Evolutionary conservation across 495 filamentous ascomycete genomes (phyloP).

Genomic region (Astrocystis sublimbata): DNA sequence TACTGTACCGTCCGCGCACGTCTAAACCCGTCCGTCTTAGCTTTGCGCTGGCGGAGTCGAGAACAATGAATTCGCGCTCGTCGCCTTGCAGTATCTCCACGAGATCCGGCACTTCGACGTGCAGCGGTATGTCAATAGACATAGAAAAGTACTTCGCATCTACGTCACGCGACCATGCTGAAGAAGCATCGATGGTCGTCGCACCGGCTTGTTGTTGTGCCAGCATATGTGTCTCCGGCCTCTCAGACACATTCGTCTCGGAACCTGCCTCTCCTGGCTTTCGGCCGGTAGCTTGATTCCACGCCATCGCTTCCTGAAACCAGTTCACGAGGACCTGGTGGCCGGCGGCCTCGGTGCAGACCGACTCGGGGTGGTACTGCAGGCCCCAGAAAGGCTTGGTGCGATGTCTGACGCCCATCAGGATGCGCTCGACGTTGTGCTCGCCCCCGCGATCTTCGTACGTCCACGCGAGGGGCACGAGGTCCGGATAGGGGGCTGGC

Average conservation of each 20-base stretch:
- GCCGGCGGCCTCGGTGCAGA: slow-evolving; percentile 76
- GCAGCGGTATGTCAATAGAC: slow-evolving; percentile 36
- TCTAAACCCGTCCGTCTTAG: slow-evolving; percentile 37
- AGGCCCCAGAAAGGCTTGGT: slow-evolving; percentile 83
- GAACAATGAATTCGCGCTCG: slow-evolving; percentile 48
- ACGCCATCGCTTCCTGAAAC: slow-evolving; percentile 62
- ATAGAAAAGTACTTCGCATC: slow-evolving; percentile 27
- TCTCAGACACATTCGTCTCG: neutral
- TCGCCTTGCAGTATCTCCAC: slow-evolving; percentile 47
- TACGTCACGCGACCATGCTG: slow-evolving; percentile 14
- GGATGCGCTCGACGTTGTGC: slow-evolving; percentile 54
- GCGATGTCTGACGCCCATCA: slow-evolving; percentile 75
- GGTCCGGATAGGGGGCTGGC: slow-evolving; percentile 30
- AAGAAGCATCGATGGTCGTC: neutral
- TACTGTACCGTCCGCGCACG: slow-evolving; percentile 64
- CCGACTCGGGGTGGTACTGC: slow-evolving; percentile 94
- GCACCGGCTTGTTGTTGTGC: neutral
- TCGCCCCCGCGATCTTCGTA: slow-evolving; percentile 46
- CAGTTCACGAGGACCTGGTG: slow-evolving; percentile 70
- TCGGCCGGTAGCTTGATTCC: slow-evolving; percentile 45
- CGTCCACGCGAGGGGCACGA: slow-evolving; percentile 70
- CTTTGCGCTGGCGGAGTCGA: slow-evolving; percentile 56
- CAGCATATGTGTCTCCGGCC: neutral
- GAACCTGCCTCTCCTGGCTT: slow-evolving; percentile 10
- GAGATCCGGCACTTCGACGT: slow-evolving; percentile 47